Base-by-base conservation (phyloP, 768 basidiomycete species). In the Boletus pseudo-olivaceus region DNA sequence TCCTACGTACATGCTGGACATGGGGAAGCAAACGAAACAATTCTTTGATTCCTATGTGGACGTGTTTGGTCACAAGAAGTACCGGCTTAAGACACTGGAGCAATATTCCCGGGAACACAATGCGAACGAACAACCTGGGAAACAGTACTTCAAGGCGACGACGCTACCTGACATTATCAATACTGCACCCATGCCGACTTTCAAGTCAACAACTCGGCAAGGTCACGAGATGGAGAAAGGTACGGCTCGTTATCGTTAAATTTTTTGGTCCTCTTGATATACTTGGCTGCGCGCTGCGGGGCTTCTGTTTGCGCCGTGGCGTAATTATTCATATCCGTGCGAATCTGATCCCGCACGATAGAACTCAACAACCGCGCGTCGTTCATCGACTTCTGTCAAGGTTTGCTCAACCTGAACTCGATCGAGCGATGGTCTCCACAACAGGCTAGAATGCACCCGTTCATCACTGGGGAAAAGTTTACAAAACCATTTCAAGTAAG, bases 331-430 rank as follows among this genome's bases (percentile, higher is more conserved):
- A 55, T 53, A 11, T 51, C 23, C 39, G 49, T 53, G 56, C 19
- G 43, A 62, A 53, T 55, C 65, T 67, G 49, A 65, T 49, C 30
- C 20, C 17, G 20, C 51, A 10, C 41, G 27, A 49, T 69, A 97
- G 97, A 98, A 74, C 82, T 95, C 78, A 89, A 93, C 62, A 93
- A 94, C 66, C 83, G 97, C 42, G 82, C 90, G 45, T 89, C 96
- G 14, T 98, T 99, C 74, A 92, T 98, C 72, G 95, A 99, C 73
- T 98, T 99, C 72, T 96, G 94, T 53, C 86, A 90, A 69, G 97
- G 97, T 33, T 78, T 98, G 20, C 78, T 99, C 56, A 88, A 97
- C 68, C 75, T 99, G 74, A 93, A 98, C 66, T 96, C 97, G 17
- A 85, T 96, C 51, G 89, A 92, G 54, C 82, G 97, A 51, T 99